Base-by-base conservation (phyloP, 2,329 filamentous ascomycete genomes). In the Blastomyces gilchristii region DNA sequence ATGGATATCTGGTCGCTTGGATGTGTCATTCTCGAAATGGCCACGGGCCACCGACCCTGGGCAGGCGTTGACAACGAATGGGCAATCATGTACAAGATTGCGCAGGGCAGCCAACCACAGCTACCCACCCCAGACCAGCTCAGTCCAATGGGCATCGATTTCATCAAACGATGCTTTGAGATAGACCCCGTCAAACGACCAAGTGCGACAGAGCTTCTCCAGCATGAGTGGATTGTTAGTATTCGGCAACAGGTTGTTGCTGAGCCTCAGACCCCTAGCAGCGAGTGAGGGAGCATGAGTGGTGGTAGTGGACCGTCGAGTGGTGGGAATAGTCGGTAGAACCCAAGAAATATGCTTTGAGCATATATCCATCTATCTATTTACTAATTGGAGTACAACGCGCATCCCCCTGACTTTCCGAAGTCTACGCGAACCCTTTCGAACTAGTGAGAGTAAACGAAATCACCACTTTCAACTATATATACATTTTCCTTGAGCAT, bases 1-100 rank as follows among this genome's bases (percentile, higher is more conserved):
- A 77, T 86, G 18, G 85, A 87, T 66, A 79, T 87, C 70, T 87
- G 84, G 84, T 84, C 84, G 1, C 69, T 87, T 18, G 85, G 84
- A 5, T 79, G 78, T 57, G 94, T 99, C 47, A 90, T 99, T 67
- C 84, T 97, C 52, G 94, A 99, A 76, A 97, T 99, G 93, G 91
- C 91, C 3, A 99, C 94, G 0, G 94, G 94, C 25, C 85, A 91
- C 66, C 86, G 93, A 18, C 94, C 94, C 0, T 99, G 94, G 94
- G 91, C 91, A 34, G 91, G 88, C 67, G 85, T 97, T 57, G 94
- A 99, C 79, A 99, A 99, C 73, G 94, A 99, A 76, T 99, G 92
- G 91, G 94, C 94, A 52, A 97, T 99, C 78, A 99, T 99, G 94
- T 99, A 97, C 82, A 97, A 97, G 79, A 99, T 99, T 71, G 94